These are phyloP conservation scores for Chaetoscypha palmicola DNA, from an alignment of 2,329 filamentous ascomycete genomes.

Conservation along the genomic window DNA sequence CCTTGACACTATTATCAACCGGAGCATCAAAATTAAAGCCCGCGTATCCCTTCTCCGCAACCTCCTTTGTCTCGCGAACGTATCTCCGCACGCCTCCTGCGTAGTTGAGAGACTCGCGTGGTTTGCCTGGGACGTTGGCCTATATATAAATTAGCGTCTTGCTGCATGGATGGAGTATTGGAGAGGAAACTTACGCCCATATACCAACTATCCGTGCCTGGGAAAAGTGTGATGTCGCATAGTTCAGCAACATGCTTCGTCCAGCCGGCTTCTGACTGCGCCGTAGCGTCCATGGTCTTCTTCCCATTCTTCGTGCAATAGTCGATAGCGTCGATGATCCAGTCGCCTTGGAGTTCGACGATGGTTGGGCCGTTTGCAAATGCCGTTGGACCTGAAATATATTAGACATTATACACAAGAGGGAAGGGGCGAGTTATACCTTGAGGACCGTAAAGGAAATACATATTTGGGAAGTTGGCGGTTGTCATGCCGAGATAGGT, in stretches of 20 bases:
- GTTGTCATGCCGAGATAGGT: slow-evolving; percentile 37
- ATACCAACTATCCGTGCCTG: slow-evolving; percentile 33
- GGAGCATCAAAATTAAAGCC: slow-evolving; percentile 8
- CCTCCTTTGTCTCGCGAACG: slow-evolving; percentile 5
- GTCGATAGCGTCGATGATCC: slow-evolving; percentile 32
- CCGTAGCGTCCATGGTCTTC: slow-evolving; percentile 28
- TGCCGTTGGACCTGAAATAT: slow-evolving; percentile 27
- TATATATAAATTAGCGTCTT: not conserved
- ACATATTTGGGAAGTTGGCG: slow-evolving; percentile 41
- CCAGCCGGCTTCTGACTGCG: slow-evolving; percentile 29
- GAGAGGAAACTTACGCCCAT: slow-evolving; percentile 26
- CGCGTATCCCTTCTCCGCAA: slow-evolving; percentile 10
- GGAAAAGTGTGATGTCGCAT: slow-evolving; percentile 29
- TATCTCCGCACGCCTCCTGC: slow-evolving; percentile 6
- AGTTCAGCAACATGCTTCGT: slow-evolving; percentile 26
- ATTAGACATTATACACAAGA: not conserved
- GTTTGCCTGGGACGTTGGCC: slow-evolving; percentile 7
- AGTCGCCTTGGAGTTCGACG: slow-evolving; percentile 35
- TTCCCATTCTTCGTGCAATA: slow-evolving; percentile 27
- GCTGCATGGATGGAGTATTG: not conserved
- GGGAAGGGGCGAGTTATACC: slow-evolving; percentile 10
- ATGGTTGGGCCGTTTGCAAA: slow-evolving; percentile 35
- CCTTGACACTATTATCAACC: not conserved
- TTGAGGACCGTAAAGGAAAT: slow-evolving; percentile 39
- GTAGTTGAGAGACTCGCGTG: slow-evolving; percentile 5